These are phyloP conservation scores for Elsinoe ampelina DNA, from an alignment of 2,329 filamentous ascomycete genomes.

Conservation along the genomic window DNA sequence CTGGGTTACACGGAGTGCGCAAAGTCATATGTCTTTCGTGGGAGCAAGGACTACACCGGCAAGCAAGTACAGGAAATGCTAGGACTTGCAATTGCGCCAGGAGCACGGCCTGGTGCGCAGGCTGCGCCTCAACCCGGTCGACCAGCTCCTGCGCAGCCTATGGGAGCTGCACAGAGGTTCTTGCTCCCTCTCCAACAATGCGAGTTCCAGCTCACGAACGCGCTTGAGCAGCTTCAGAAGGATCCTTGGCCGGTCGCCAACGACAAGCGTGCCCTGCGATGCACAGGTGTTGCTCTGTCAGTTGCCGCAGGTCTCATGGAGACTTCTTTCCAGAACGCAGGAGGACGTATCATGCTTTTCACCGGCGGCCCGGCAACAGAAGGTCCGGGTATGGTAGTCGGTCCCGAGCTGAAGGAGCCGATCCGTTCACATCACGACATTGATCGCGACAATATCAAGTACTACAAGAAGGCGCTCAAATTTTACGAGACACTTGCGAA, in stretches of 20 bases:
- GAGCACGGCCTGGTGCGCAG: conserved; percentile 62
- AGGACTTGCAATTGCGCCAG: conserved; percentile 59
- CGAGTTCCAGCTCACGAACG: conserved; percentile 95
- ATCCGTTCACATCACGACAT: conserved; percentile 98
- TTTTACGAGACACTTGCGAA: conserved; percentile 95
- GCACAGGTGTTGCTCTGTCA: conserved; percentile 91
- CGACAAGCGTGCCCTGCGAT: conserved; percentile 81
- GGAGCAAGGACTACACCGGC: conserved; percentile 94
- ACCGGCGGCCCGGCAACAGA: conserved; percentile 91
- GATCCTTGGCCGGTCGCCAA: conserved; percentile 96
- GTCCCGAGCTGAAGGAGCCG: conserved; percentile 87
- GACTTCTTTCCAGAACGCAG: conserved; percentile 89
- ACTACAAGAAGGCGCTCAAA: conserved; percentile 98
- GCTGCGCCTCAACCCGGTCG: conserved; percentile 60
- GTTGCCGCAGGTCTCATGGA: conserved; percentile 89
- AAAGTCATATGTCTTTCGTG: conserved; percentile 96
- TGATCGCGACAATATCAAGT: conserved; percentile 97
- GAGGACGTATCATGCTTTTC: conserved; percentile 94
- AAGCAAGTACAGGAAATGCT: conserved; percentile 99
- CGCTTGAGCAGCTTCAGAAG: conserved; percentile 87
- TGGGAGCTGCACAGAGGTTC: conserved; percentile 80
- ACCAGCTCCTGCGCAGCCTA: conserved; percentile 48
- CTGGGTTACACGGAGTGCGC: conserved; percentile 96
- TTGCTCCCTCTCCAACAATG: conserved; percentile 89
- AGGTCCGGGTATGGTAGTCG: conserved; percentile 93